Base-by-base conservation (phyloP, 306 rosid genomes). In the Sesbania bispinosa region DNA sequence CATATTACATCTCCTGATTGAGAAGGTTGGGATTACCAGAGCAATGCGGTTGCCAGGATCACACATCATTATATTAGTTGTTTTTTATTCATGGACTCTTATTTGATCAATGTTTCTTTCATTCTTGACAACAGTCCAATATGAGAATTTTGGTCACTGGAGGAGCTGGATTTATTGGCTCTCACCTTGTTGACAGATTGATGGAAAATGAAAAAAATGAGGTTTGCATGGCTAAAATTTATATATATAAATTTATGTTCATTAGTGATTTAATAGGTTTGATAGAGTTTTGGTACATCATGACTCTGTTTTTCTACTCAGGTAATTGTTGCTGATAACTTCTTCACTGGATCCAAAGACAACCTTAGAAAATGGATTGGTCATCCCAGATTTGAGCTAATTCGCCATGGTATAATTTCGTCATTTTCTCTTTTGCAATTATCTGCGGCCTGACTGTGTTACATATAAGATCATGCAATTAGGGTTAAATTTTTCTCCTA, bases 121-220 rank as follows among this genome's bases (percentile, higher is more conserved):
- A 10, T 47, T 64, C n/a, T 20, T 46, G 61, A 39, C 59, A 32
- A 42, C 77, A 89, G 96, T 86, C 92, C 53, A 89, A 89, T 52
- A 81, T 87, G 96, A 83, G 92, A 85, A 89, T 89, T 35, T 75
- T 89, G 84, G 80, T 87, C 43, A 87, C 90, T 5, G 96, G 96
- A 77, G 92, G 96, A 74, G 96, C 96, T 79, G 96, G 96, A 65
- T 89, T 87, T 86, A 87, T 89, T 7, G 96, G 96, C 43, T 89
- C 96, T 59, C 96, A 89, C 79, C 87, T 89, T 7, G 92, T 89
- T 7, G 96, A 89, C 74, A 85, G 80, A 73, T 75, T 89, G 85
- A 89, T 89, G 90, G 90, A 87, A 83, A 85, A 87, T 78, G 88
- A 87, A 76, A 89, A 89, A 73, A 87, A 87, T 52, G 96, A 89